These are phyloP conservation scores for Stentor coeruleus DNA, from an alignment of 73 alveolate species.

Conservation along the genomic window DNA sequence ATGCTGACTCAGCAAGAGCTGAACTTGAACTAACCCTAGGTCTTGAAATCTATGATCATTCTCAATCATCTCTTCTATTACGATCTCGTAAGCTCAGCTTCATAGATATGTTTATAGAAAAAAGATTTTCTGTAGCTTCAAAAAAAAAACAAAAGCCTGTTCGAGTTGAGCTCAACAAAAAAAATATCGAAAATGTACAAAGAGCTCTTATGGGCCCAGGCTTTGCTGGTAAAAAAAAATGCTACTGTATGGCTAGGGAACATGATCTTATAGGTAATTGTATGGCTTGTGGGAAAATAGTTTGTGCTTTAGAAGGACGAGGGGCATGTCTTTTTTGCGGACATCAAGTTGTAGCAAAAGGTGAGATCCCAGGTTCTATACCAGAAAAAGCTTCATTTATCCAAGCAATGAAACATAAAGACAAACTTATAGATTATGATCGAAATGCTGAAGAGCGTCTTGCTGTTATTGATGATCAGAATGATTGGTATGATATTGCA, in stretches of 20 bases:
- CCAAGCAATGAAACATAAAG: slow-evolving; percentile 67
- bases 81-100: background rate
- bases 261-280: slow-evolving; percentile 85
- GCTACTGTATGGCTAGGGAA: slow-evolving; percentile 77
- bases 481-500: slow-evolving; percentile 89
- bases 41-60: background rate
- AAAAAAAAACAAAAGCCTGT: background rate
- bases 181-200: background rate
- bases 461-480: slow-evolving; percentile 68
- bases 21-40: slow-evolving; percentile 1
- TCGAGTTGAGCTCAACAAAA: background rate
- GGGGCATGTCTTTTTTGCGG: slow-evolving; percentile 88
- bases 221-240: slow-evolving; percentile 40
- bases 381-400: slow-evolving; percentile 40
- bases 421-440: slow-evolving; percentile 65
- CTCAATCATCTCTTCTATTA: background rate
- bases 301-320: slow-evolving; percentile 85
- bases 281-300: slow-evolving; percentile 79
- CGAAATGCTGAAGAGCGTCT: slow-evolving; percentile 56
- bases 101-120: slow-evolving; percentile 5
- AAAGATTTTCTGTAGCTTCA: background rate
- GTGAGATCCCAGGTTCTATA: slow-evolving; percentile 33
- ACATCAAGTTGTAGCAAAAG: slow-evolving; percentile 52
- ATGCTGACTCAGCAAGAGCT: background rate
- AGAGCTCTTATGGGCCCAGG: slow-evolving; percentile 41